A percentile compares a stretch with the other conserved stretches of the same genome.
Evolutionary conservation across 768 basidiomycete species (phyloP).

Genomic region (Mycena rebaudengoi): DNA sequence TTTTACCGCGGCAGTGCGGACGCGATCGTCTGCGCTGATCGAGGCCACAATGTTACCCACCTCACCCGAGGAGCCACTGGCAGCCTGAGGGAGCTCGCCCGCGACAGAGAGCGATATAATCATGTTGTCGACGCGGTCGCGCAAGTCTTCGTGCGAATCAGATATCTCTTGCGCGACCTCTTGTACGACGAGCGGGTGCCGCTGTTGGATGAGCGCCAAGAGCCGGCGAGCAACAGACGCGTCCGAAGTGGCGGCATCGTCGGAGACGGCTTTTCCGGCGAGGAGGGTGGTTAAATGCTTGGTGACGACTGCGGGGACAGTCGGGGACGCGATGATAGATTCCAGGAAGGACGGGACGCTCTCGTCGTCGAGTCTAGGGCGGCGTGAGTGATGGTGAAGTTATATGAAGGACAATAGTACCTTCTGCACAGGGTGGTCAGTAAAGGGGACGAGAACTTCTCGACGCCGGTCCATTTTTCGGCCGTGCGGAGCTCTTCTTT

Average conservation of each 20-base stretch:
- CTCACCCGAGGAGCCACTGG: not conserved
- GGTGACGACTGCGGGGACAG: slow-evolving; percentile 43
- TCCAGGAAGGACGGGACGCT: slow-evolving; percentile 44
- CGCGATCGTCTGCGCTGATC: slow-evolving; percentile 65
- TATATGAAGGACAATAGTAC: slow-evolving; percentile 31
- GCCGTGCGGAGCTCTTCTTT: slow-evolving; percentile 55
- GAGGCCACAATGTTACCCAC: slow-evolving; percentile 62
- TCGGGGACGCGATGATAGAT: slow-evolving; percentile 43
- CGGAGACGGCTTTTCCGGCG: slow-evolving; percentile 34
- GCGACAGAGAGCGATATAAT: slow-evolving; percentile 69
- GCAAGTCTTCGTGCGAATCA: slow-evolving; percentile 43
- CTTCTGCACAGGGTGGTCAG: slow-evolving; percentile 47
- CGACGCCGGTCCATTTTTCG: slow-evolving; percentile 58
- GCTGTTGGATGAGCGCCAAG: slow-evolving; percentile 70
- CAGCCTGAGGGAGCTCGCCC: slow-evolving; percentile 32
- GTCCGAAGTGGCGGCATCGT: slow-evolving; percentile 31
- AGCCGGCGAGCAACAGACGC: slow-evolving; percentile 50
- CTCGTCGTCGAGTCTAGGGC: slow-evolving; percentile 43
- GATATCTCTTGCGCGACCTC: slow-evolving; percentile 47
- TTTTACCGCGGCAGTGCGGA: slow-evolving; percentile 68
- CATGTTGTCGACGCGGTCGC: slow-evolving; percentile 60
- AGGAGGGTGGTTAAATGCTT: slow-evolving; percentile 40
- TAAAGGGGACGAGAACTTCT: slow-evolving; percentile 67
- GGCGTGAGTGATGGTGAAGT: not conserved
- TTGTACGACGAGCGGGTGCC: slow-evolving; percentile 62